Evolutionary conservation across 805 yeast species (phyloP).

Genomic region (Pichia rugopelliculosa): DNA sequence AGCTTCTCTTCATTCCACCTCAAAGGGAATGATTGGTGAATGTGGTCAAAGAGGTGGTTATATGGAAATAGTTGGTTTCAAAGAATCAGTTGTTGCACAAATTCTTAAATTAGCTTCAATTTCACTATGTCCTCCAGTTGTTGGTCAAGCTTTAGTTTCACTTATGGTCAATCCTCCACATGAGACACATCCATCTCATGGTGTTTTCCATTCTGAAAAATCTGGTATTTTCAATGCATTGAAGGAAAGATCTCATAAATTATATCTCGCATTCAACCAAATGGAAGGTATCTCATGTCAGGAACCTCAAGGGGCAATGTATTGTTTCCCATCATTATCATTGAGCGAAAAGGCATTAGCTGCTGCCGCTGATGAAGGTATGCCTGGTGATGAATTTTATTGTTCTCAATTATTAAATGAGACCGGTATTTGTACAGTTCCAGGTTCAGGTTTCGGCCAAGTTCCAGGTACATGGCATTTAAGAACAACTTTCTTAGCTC

Average conservation of each 20-base stretch:
- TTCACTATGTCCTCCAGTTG: constrained; percentile 86
- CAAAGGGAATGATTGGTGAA: constrained; percentile 96
- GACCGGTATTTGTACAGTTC: constrained; percentile 96
- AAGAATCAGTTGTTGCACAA: constrained; percentile 57
- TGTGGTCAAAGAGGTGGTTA: constrained; percentile 99
- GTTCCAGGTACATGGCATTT: constrained; percentile 82
- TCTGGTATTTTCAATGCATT: constrained; percentile 54
- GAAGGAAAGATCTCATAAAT: constrained; percentile 49
- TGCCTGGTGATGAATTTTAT: constrained; percentile 80
- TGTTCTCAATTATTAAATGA: constrained; percentile 74
- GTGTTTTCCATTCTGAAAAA: constrained; percentile 57
- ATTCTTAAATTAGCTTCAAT: constrained; percentile 84
- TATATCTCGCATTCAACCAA: constrained; percentile 62
- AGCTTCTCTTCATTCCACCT: constrained; percentile 94
- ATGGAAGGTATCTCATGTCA: constrained; percentile 84
- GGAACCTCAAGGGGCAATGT: constrained; percentile 96
- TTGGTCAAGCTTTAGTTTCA: constrained; percentile 91
- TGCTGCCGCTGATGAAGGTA: constrained; percentile 48
- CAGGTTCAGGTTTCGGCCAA: constrained; percentile 97
- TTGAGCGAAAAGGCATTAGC: constrained; percentile 57
- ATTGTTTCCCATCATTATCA: constrained; percentile 75
- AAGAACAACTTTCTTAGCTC: constrained; percentile 95
- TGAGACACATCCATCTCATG: constrained; percentile 68
- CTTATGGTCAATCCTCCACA: constrained; percentile 90
- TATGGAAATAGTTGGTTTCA: constrained; percentile 86